These are phyloP conservation scores for Nannochloropsis oceanica DNA, from an alignment of 108 stramenopile species.

Conservation along the genomic window DNA sequence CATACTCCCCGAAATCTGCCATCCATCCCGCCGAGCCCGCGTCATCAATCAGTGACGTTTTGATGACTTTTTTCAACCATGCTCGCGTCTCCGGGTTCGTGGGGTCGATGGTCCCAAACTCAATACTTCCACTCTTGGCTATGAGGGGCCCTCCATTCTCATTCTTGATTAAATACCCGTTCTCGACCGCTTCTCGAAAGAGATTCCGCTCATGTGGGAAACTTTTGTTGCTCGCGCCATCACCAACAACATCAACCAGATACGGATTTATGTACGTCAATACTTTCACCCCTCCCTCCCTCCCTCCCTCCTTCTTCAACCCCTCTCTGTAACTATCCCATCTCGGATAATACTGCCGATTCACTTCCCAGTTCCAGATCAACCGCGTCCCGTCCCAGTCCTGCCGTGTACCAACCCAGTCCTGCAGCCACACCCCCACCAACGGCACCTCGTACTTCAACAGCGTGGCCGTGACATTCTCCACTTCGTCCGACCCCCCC, in stretches of 20 bases:
- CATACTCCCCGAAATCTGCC: constrained; percentile 36
- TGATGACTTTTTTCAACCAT: constrained; percentile 34
- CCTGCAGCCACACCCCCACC: constrained; percentile 38
- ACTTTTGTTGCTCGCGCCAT: constrained; percentile 28
- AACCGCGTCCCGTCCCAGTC: constrained; percentile 9
- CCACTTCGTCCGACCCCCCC: constrained; percentile 36
- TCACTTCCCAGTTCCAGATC: constrained; percentile 43
- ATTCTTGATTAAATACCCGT: constrained; percentile 20
- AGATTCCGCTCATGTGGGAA: constrained; percentile 23
- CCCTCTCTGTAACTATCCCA: constrained; percentile 28
- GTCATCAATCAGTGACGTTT: constrained; percentile 14
- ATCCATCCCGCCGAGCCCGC: constrained; percentile 41
- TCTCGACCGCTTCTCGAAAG: constrained; percentile 26
- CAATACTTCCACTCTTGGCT: constrained; percentile 1
- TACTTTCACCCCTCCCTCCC: constrained; percentile 16
- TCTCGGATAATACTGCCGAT: constrained; percentile 32
- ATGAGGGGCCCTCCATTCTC: neutral
- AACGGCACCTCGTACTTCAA: constrained; percentile 1
- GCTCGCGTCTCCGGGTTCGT: constrained; percentile 26
- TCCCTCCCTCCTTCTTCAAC: constrained; percentile 13
- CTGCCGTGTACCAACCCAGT: constrained; percentile 39
- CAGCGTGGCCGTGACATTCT: constrained; percentile 1
- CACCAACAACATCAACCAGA: constrained; percentile 42
- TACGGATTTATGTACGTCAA: constrained; percentile 40
- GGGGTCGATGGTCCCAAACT: constrained; percentile 24